These are phyloP conservation scores for Ophiobolus disseminans DNA, from an alignment of 2,329 filamentous ascomycete genomes.

Conservation along the genomic window DNA sequence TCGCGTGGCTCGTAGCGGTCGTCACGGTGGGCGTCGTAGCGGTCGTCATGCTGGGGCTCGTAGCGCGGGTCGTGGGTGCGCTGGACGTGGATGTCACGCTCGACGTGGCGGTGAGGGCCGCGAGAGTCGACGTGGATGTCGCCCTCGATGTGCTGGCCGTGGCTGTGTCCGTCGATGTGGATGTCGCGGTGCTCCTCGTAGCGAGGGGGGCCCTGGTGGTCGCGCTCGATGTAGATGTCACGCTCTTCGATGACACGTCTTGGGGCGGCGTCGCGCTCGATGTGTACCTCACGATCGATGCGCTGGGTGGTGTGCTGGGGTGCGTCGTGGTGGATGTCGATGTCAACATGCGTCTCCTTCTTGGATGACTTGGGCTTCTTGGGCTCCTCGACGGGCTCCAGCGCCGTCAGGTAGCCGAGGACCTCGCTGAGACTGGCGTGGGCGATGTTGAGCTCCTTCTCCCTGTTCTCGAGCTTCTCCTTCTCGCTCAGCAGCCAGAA, in stretches of 20 bases:
- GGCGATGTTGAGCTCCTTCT: slow-evolving; percentile 45
- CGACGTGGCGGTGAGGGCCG: slow-evolving; percentile 20
- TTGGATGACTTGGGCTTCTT: slow-evolving; percentile 26
- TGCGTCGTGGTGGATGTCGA: slow-evolving; percentile 35
- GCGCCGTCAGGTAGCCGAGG: slow-evolving; percentile 42
- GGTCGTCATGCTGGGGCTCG: slow-evolving; percentile 29
- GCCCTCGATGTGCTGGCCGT: slow-evolving; percentile 29
- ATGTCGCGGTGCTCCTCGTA: slow-evolving; percentile 31
- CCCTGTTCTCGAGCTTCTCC: slow-evolving; percentile 48
- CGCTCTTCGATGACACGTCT: slow-evolving; percentile 39
- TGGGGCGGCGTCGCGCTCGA: slow-evolving; percentile 36
- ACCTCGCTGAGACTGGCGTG: slow-evolving; percentile 47
- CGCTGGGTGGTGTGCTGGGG: slow-evolving; percentile 32
- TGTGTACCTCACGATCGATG: slow-evolving; percentile 38
- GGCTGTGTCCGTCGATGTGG: slow-evolving; percentile 30
- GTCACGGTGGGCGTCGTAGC: slow-evolving; percentile 7
- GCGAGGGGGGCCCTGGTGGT: slow-evolving; percentile 22
- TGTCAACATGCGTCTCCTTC: slow-evolving; percentile 40
- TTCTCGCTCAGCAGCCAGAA: slow-evolving; percentile 50
- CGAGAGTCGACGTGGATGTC: slow-evolving; percentile 34
- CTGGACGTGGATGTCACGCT: slow-evolving; percentile 30
- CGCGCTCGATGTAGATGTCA: slow-evolving; percentile 38
- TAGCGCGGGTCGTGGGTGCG: slow-evolving; percentile 32
- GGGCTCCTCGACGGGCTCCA: slow-evolving; percentile 40
- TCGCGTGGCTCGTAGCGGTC: slow-evolving; percentile 26